These are phyloP conservation scores for Phytophthora citrophthora DNA, from an alignment of 352 stramenopile species.

Conservation along the genomic window DNA sequence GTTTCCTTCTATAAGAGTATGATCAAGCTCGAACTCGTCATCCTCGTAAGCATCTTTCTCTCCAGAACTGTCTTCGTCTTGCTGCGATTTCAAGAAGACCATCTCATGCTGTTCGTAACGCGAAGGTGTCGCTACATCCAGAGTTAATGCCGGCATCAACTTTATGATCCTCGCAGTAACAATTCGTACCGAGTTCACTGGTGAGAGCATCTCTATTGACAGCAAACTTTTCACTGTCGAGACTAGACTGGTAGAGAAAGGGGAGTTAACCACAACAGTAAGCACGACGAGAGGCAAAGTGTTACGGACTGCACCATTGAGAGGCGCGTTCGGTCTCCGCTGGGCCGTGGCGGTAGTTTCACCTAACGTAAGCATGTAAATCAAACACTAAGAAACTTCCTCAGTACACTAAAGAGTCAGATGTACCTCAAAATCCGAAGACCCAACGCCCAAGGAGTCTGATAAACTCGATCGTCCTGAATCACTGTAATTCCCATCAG, in stretches of 20 bases:
- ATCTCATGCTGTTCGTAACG: slow-evolving; percentile 44
- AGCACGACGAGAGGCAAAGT: too few relatives aligned
- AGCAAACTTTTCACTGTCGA: slow-evolving; percentile 79
- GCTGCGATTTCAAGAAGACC: slow-evolving; percentile 26
- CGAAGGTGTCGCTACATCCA: slow-evolving; percentile 35
- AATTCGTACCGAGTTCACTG: slow-evolving; percentile 44
- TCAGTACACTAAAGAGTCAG: background rate
- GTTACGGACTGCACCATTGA: slow-evolving; percentile 47
- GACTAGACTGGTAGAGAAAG: slow-evolving; percentile 49
- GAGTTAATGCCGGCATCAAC: slow-evolving; percentile 3
- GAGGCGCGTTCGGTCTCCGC: slow-evolving; percentile 47
- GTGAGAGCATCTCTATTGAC: slow-evolving; percentile 68
- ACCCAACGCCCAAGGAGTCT: slow-evolving; percentile 78
- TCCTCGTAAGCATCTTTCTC: slow-evolving; percentile 58
- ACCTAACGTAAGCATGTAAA: slow-evolving; percentile 37
- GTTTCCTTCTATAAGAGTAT: slow-evolving; percentile 41
- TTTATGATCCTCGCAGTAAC: background rate
- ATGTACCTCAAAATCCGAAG: slow-evolving; percentile 79
- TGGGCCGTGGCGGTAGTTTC: slow-evolving; percentile 49
- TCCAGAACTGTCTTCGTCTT: slow-evolving; percentile 25
- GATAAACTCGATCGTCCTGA: slow-evolving; percentile 52
- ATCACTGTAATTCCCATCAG: slow-evolving; percentile 7
- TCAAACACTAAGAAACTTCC: too few relatives aligned
- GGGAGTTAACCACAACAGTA: background rate
- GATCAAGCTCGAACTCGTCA: slow-evolving; percentile 72